These are phyloP conservation scores for Pseudogymnoascus sp. DNA, from an alignment of 2,329 filamentous ascomycete genomes.

Conservation along the genomic window DNA sequence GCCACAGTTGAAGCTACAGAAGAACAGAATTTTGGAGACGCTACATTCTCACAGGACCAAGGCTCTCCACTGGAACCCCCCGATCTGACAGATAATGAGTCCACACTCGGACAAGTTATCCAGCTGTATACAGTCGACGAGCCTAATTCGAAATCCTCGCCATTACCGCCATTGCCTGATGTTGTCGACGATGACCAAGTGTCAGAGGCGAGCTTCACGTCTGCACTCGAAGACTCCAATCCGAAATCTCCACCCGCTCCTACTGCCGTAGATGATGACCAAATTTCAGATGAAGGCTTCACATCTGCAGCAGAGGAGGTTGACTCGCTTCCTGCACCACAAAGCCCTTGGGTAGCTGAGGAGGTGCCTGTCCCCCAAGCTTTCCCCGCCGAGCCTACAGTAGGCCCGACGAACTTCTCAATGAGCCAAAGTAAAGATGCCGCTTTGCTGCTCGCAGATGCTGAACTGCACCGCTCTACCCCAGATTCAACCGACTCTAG, in stretches of 20 bases:
- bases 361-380: not conserved
- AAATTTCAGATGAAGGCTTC: not conserved
- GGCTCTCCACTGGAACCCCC: not conserved
- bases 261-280: not conserved
- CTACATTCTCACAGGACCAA: not conserved
- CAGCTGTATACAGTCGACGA: no score
- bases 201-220: not conserved
- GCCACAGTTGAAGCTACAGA: not conserved
- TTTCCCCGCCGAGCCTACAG: not conserved
- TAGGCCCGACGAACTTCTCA: not conserved
- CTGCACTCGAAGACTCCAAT: not conserved
- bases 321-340: slow-evolving; percentile 14
- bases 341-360: slow-evolving; percentile 26
- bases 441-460: not conserved
- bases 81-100: not conserved
- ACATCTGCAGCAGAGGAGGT: not conserved
- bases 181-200: not conserved
- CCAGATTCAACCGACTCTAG: not conserved
- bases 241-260: not conserved
- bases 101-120: not conserved
- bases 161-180: not conserved
- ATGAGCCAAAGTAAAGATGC: slow-evolving; percentile 1
- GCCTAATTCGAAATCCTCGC: not conserved
- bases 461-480: not conserved
- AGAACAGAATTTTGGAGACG: not conserved